phyloP scores from a whole-genome alignment of 2,329 filamentous ascomycete genomes.

The Raffaelea albimanens region DNA sequence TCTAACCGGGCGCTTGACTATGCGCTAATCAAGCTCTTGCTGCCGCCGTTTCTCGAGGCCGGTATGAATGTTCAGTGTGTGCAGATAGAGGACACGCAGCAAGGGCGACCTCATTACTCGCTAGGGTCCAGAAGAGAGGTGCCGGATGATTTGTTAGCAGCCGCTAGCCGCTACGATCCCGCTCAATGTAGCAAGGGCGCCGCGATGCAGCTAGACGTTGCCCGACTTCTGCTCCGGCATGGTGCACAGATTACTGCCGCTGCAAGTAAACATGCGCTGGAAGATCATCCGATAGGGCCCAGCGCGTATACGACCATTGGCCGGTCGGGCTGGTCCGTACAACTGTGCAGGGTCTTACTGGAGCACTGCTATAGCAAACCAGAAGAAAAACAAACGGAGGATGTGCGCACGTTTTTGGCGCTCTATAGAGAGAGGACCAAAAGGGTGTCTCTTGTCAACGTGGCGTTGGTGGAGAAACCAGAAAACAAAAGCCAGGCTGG shows the following conservation, averaged over 20 bases:
- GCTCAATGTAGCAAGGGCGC: neutral
- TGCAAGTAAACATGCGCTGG: neutral
- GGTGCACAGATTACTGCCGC: neutral
- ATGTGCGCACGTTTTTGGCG: neutral
- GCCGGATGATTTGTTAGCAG: neutral
- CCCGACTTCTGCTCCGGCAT: neutral
- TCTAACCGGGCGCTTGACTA: neutral
- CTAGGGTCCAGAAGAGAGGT: neutral
- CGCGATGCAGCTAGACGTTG: neutral
- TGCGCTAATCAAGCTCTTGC: neutral
- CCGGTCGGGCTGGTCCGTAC: neutral
- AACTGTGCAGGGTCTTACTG: slow-evolving; percentile 1
- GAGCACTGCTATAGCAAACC: neutral
- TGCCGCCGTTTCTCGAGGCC: slow-evolving; percentile 5
- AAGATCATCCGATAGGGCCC: slow-evolving; percentile 1
- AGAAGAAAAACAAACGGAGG: neutral
- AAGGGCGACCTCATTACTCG: neutral
- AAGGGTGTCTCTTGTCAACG: neutral
- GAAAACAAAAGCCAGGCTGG: too few species aligned
- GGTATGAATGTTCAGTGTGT: neutral
- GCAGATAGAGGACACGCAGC: too few species aligned
- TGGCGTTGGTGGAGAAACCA: too few species aligned
- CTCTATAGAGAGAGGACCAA: slow-evolving; percentile 2
- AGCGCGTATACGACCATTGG: neutral
- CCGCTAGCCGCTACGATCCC: neutral